These are phyloP conservation scores for Isabelozyma pseudorhagii DNA, from an alignment of 805 yeast genomes.

Conservation along the genomic window DNA sequence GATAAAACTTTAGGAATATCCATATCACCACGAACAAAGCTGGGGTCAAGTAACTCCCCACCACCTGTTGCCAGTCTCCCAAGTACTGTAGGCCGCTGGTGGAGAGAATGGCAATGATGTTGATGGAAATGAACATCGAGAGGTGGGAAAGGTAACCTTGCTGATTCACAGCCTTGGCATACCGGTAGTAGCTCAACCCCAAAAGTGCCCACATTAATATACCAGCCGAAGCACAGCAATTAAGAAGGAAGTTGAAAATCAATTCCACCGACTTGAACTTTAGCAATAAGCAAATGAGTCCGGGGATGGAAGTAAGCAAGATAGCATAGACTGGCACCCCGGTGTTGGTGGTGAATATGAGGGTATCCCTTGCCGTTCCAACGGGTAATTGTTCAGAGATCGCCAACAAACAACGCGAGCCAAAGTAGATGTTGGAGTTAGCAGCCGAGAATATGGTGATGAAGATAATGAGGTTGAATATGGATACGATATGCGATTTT, in stretches of 20 bases:
- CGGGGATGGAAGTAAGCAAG: constrained; percentile 14
- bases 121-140: constrained; percentile 1
- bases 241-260: constrained; percentile 14
- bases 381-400: constrained; percentile 7
- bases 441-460: constrained; percentile 23
- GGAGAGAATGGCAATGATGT: not conserved
- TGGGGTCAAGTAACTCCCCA: constrained; percentile 1
- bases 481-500: constrained; percentile 2
- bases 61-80: constrained; percentile 2
- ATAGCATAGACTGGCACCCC: constrained; percentile 19
- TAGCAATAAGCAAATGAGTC: constrained; percentile 16
- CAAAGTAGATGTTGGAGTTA: constrained; percentile 25
- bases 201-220: constrained; percentile 25
- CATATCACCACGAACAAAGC: not conserved
- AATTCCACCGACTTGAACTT: constrained; percentile 12
- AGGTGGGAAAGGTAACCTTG: not conserved
- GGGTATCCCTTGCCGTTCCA: not conserved
- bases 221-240: constrained; percentile 23
- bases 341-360: constrained; percentile 2
- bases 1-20: not conserved
- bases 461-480: constrained; percentile 18
- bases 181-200: constrained; percentile 12
- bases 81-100: constrained; percentile 5
- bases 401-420: constrained; percentile 18
- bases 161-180: not conserved